Conservation (phyloP, 768 basidiomycete species). For the Leccinum fibrillosum region DNA sequence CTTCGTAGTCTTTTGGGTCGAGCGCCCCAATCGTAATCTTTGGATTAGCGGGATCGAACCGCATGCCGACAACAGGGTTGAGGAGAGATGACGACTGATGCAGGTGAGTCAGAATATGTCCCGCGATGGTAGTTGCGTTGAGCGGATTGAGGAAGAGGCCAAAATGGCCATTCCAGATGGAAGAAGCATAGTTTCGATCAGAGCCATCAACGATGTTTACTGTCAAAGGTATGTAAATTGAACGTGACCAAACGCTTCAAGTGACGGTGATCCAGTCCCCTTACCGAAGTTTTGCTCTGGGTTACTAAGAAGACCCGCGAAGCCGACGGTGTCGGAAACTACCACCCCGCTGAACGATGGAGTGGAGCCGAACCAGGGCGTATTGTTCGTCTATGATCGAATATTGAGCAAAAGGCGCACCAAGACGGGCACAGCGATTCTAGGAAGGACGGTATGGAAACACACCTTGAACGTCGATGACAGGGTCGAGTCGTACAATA, state of each 20-base stretch:
- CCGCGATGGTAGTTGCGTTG: constrained; percentile 7
- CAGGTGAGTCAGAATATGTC: constrained; percentile 18
- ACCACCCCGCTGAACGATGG: constrained; percentile 18
- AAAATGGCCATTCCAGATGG: constrained; percentile 21
- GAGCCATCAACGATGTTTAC: constrained; percentile 26
- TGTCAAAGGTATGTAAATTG: background rate
- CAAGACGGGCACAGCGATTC: background rate
- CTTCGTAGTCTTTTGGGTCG: constrained; percentile 30
- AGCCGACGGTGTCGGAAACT: constrained; percentile 19
- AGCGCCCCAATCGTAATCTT: constrained; percentile 32
- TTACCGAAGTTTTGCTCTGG: constrained; percentile 15
- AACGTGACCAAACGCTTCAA: background rate
- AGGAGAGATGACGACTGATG: constrained; percentile 24
- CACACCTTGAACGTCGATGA: constrained; percentile 27
- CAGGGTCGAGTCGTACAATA: constrained; percentile 19
- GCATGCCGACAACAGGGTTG: constrained; percentile 30
- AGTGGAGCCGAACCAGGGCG: constrained; percentile 9
- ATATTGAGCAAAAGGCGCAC: background rate
- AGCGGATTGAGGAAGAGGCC: constrained; percentile 27
- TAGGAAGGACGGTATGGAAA: background rate
- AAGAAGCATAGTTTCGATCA: background rate
- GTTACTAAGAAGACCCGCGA: constrained; percentile 17
- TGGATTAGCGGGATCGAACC: constrained; percentile 27
- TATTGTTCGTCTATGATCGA: constrained; percentile 15
- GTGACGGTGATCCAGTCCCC: background rate